A percentile compares a stretch with the other conserved stretches of the same genome.
phyloP scores from a whole-genome alignment of 306 rosid genomes.

The Macrotyloma uniflorum region DNA sequence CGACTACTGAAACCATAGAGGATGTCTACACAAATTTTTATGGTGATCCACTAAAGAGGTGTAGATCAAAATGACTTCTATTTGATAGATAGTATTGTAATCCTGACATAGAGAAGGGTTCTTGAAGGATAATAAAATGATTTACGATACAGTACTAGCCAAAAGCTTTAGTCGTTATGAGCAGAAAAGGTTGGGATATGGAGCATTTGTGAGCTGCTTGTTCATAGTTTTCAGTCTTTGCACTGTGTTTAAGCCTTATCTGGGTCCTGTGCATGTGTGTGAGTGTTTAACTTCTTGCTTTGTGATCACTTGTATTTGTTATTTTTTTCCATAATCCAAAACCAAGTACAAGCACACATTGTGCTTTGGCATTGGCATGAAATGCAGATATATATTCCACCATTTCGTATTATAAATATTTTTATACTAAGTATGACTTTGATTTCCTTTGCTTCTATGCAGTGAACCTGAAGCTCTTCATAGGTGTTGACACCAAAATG shows the following conservation, averaged over 20 bases:
- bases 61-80: constrained; percentile 19
- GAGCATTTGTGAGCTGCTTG: constrained; percentile 70
- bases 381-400: constrained; percentile 23
- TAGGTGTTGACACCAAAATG: constrained; percentile 57
- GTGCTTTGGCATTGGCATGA: constrained; percentile 39
- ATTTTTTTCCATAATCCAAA: not conserved
- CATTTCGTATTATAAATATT: not conserved
- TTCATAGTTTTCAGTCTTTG: constrained; percentile 60
- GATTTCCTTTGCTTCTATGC: constrained; percentile 29
- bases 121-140: constrained; percentile 36
- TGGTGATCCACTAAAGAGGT: constrained; percentile 31
- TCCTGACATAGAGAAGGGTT: constrained; percentile 28
- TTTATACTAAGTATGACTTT: constrained; percentile 1
- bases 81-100: constrained; percentile 37
- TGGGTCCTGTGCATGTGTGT: constrained; percentile 66
- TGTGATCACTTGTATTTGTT: constrained; percentile 9
- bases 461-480: constrained; percentile 65
- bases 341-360: constrained; percentile 21
- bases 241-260: constrained; percentile 69
- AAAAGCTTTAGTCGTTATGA: constrained; percentile 85
- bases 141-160: constrained; percentile 67
- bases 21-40: not conserved
- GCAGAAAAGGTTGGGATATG: constrained; percentile 76
- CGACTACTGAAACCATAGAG: constrained; percentile 22
- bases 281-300: constrained; percentile 44